These are phyloP conservation scores for Colletotrichum acutatum DNA, from an alignment of 2,329 filamentous ascomycete species.

Conservation along the genomic window DNA sequence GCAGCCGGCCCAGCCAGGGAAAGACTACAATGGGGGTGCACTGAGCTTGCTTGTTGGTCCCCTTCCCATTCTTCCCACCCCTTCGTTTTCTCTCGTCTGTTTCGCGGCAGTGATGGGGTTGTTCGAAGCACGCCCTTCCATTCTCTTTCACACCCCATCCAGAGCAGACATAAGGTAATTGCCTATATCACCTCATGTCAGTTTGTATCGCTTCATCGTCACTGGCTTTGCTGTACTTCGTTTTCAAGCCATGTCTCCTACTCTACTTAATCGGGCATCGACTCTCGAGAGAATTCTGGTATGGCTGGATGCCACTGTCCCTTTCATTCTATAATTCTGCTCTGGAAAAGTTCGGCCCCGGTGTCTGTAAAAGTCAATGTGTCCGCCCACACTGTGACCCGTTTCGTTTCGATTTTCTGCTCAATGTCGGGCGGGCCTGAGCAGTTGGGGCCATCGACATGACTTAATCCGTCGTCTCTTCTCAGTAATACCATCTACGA, in stretches of 20 bases:
- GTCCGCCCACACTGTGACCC: conserved; percentile 28
- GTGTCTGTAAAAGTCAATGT: conserved; percentile 6
- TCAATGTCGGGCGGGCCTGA: not conserved
- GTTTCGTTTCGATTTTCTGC: conserved; percentile 28
- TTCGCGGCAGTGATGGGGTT: conserved; percentile 16
- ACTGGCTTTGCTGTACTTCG: not conserved
- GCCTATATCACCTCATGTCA: not conserved
- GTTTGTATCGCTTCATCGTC: not conserved
- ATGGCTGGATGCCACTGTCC: not conserved
- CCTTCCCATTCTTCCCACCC: conserved; percentile 1
- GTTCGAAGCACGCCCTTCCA: conserved; percentile 7
- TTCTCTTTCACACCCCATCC: not conserved
- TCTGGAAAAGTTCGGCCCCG: not conserved
- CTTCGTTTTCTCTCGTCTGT: conserved; percentile 17
- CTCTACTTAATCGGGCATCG: not conserved
- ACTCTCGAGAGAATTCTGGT: not conserved
- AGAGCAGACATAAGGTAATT: not conserved
- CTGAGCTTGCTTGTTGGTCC: conserved; percentile 16
- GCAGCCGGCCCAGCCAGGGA: conserved; percentile 1
- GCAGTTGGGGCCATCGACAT: not conserved
- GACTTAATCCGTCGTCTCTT: not conserved
- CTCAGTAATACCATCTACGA: conserved; percentile 4
- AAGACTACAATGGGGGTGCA: conserved; percentile 18
- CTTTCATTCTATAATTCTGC: not conserved
- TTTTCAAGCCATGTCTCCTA: not conserved